Evolutionary conservation across 306 rosid species (phyloP).

Genomic region (Dryas alaskensis): DNA sequence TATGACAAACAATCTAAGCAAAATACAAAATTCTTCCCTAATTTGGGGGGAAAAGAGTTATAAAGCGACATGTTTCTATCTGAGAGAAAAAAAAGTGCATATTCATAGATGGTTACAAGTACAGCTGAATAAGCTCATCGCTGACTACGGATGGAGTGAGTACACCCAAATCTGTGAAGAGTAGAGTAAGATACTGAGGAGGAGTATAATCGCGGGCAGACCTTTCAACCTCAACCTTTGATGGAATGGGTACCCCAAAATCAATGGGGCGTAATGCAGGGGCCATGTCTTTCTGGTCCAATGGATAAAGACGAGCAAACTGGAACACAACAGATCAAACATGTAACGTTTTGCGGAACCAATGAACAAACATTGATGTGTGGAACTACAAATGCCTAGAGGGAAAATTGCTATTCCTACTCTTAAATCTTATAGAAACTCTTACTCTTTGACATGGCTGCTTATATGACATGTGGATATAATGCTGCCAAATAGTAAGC

Average conservation of each 20-base stretch:
- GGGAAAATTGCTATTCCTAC: background rate
- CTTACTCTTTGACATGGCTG: background rate
- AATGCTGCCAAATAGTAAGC: background rate
- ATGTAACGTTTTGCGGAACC: background rate
- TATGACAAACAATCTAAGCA: background rate
- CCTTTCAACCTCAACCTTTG: conserved; percentile 91
- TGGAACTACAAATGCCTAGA: background rate
- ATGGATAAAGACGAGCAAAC: conserved; percentile 95
- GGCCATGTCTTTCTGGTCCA: conserved; percentile 93
- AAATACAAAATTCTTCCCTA: background rate
- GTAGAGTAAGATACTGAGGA: conserved; percentile 85
- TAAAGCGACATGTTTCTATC: background rate
- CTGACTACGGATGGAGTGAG: conserved; percentile 95
- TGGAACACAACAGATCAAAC: conserved; percentile 36
- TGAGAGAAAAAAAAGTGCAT: conserved; percentile 8
- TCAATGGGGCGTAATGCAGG: conserved; percentile 85
- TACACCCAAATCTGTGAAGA: conserved; percentile 92
- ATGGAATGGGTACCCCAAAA: conserved; percentile 89
- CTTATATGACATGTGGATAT: background rate
- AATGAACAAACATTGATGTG: background rate
- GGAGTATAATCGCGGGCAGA: conserved; percentile 98
- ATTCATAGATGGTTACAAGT: conserved; percentile 46
- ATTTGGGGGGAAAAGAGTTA: background rate
- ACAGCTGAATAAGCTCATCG: conserved; percentile 95
- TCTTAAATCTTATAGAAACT: background rate